Percentiles rank a stretch among this genome's conserved stretches.
phyloP scores from a whole-genome alignment of 2,329 filamentous ascomycete genomes.

The Colletotrichum abscissum region DNA sequence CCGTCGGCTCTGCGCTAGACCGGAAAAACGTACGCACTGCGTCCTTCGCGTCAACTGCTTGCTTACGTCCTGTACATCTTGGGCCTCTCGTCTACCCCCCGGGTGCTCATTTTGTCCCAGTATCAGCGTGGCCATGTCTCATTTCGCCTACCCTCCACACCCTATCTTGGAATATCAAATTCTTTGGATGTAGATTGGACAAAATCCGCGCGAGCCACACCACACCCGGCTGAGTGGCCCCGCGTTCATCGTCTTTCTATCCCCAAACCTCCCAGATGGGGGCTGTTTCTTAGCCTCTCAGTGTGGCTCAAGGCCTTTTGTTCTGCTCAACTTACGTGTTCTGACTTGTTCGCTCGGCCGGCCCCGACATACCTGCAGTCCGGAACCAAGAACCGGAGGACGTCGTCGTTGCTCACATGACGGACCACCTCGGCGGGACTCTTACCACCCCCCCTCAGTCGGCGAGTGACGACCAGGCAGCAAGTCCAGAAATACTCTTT shows the following conservation, averaged over 20 bases:
- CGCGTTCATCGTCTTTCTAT: background rate
- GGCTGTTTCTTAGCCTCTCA: background rate
- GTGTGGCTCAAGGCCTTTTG: background rate
- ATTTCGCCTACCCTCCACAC: background rate
- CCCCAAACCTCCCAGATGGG: background rate
- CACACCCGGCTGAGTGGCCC: background rate
- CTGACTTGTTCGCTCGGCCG: slow-evolving; percentile 15
- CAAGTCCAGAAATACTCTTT: background rate
- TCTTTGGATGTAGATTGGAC: slow-evolving; percentile 17
- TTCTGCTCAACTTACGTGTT: background rate
- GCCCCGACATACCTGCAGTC: slow-evolving; percentile 18
- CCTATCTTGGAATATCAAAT: background rate
- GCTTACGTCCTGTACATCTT: slow-evolving; percentile 20
- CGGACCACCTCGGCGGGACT: slow-evolving; percentile 13
- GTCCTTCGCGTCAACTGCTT: slow-evolving; percentile 11
- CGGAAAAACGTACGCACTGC: slow-evolving; percentile 4
- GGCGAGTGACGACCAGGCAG: background rate
- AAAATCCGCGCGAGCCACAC: slow-evolving; percentile 4
- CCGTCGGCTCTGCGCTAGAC: slow-evolving; percentile 27
- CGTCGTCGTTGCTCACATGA: slow-evolving; percentile 24
- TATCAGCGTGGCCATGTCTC: slow-evolving; percentile 22
- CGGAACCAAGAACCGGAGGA: slow-evolving; percentile 1
- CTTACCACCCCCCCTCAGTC: slow-evolving; percentile 10
- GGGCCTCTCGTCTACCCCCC: background rate
- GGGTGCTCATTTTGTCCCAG: background rate